These are phyloP conservation scores for Imleria badia DNA, from an alignment of 768 basidiomycete genomes.

Conservation along the genomic window DNA sequence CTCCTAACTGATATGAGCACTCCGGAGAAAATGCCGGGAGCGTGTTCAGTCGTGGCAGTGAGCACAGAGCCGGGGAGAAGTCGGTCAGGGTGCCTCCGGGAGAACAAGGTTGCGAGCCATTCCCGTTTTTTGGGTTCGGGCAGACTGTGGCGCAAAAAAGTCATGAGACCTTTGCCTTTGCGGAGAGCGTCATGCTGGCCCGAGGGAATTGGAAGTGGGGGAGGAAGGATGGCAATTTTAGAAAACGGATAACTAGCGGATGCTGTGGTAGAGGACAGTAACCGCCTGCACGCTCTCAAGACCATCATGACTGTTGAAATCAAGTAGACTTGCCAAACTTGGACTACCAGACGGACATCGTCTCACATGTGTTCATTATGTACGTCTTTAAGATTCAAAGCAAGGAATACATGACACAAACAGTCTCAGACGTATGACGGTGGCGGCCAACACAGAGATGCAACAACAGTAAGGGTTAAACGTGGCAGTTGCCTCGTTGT, in stretches of 20 bases:
- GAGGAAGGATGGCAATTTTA: constrained; percentile 56
- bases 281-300: constrained; percentile 15
- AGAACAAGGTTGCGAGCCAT: constrained; percentile 70
- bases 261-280: constrained; percentile 23
- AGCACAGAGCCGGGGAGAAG: constrained; percentile 85
- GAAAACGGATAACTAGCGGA: constrained; percentile 65
- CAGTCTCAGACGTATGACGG: constrained; percentile 19
- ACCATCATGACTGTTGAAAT: constrained; percentile 9
- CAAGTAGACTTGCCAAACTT: constrained; percentile 14
- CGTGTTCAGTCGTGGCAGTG: constrained; percentile 71
- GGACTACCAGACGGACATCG: neutral
- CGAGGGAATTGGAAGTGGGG: constrained; percentile 39
- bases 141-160: constrained; percentile 63
- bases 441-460: constrained; percentile 9
- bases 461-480: constrained; percentile 5
- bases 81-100: constrained; percentile 62
- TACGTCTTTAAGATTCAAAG: constrained; percentile 30
- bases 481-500: constrained; percentile 19
- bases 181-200: constrained; percentile 46
- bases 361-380: constrained; percentile 24
- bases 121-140: constrained; percentile 67
- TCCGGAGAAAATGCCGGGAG: constrained; percentile 84
- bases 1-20: constrained; percentile 82
- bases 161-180: constrained; percentile 77
- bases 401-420: constrained; percentile 27